Conservation (phyloP, 2,329 filamentous ascomycete genomes). For the Penicillium polonicum region DNA sequence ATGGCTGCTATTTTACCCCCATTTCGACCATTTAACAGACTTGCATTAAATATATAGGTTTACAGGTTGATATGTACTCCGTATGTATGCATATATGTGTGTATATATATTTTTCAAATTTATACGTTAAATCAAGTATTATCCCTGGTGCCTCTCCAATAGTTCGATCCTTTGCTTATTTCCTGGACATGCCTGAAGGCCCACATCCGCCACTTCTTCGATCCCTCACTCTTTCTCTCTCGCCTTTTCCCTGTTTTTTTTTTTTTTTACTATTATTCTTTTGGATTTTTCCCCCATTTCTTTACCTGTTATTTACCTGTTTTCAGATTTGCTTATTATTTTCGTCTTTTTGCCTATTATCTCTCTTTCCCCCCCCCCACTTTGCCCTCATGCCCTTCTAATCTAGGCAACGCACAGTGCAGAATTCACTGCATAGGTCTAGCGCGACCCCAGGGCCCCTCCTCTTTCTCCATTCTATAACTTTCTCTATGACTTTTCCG, state of each 20-base stretch:
- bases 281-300: background rate
- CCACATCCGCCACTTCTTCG: conserved; percentile 8
- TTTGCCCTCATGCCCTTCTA: background rate
- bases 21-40: too few relatives aligned
- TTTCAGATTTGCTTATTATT: conserved; percentile 1
- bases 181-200: conserved; percentile 9
- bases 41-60: too few relatives aligned
- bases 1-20: too few relatives aligned
- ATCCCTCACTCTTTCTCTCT: conserved; percentile 2
- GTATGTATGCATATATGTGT: too few relatives aligned
- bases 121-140: background rate
- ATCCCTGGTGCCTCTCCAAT: background rate
- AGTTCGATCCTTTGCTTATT: background rate
- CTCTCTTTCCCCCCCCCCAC: background rate
- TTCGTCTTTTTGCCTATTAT: background rate
- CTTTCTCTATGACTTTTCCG: background rate
- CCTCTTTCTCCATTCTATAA: conserved; percentile 6
- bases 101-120: too few relatives aligned
- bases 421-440: conserved; percentile 5
- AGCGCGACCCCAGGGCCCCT: conserved; percentile 2
- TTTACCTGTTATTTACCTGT: conserved; percentile 5
- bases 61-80: too few relatives aligned
- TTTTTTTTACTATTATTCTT: background rate
- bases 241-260: background rate
- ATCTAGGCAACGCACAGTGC: conserved; percentile 2